Evolutionary conservation across 306 rosid genomes (phyloP).

Genomic region (Pterocarpus macrocarpus): DNA sequence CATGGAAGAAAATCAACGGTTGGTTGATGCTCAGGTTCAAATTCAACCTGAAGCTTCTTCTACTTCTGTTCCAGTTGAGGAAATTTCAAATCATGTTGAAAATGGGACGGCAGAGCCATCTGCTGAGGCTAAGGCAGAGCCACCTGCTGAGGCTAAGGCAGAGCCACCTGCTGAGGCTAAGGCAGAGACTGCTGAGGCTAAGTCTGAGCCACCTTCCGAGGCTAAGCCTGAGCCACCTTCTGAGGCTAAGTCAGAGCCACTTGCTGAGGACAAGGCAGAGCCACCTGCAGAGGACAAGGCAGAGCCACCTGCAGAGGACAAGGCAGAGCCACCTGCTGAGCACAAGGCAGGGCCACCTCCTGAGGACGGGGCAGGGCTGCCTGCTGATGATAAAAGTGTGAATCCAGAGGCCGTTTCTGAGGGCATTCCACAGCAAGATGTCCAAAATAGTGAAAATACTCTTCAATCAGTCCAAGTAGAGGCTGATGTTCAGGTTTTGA

Average conservation of each 20-base stretch:
- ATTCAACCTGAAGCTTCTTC: slow-evolving; percentile 43
- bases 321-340: slow-evolving; percentile 3
- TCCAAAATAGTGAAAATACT: slow-evolving; percentile 36
- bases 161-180: slow-evolving; percentile 24
- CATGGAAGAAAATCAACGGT: slow-evolving; percentile 48
- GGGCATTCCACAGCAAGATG: slow-evolving; percentile 40
- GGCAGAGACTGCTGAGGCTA: slow-evolving; percentile 39
- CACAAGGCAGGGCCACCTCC: background rate
- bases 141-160: slow-evolving; percentile 18
- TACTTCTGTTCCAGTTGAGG: slow-evolving; percentile 45
- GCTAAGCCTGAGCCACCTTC: background rate
- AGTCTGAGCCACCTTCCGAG: slow-evolving; percentile 25
- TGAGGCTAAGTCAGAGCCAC: slow-evolving; percentile 5
- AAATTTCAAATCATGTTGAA: slow-evolving; percentile 37
- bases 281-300: slow-evolving; percentile 35
- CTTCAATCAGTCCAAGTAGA: slow-evolving; percentile 49
- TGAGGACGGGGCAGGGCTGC: slow-evolving; percentile 5
- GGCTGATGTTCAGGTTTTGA: slow-evolving; percentile 43
- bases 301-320: slow-evolving; percentile 10
- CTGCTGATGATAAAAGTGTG: slow-evolving; percentile 40
- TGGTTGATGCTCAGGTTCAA: slow-evolving; percentile 44
- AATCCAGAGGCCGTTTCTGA: slow-evolving; percentile 38
- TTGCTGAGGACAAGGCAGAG: background rate
- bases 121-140: background rate
- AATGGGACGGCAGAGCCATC: slow-evolving; percentile 47